Conservation (phyloP, 805 yeast genomes). For the Isabelozyma gotoi region DNA sequence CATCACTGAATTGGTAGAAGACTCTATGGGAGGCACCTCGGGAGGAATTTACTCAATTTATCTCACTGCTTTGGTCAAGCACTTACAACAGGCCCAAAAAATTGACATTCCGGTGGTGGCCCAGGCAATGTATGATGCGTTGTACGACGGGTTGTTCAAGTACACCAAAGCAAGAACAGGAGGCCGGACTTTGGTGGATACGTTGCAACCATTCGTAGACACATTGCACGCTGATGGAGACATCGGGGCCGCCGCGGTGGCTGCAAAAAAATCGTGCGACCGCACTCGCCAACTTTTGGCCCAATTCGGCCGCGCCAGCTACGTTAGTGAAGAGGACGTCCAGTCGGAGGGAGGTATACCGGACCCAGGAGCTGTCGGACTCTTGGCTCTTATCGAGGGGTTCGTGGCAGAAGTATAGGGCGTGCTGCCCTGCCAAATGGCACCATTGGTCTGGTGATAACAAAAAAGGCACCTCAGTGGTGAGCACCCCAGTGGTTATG, state of each 20-base stretch:
- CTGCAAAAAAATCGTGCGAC: slow-evolving; percentile 76
- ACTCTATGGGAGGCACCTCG: slow-evolving; percentile 96
- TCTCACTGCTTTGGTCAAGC: slow-evolving; percentile 69
- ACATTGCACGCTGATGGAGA: slow-evolving; percentile 52
- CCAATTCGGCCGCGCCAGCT: slow-evolving; percentile 90
- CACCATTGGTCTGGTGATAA: not conserved
- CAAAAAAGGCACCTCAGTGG: not conserved
- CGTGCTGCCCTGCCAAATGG: not conserved
- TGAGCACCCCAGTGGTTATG: slow-evolving; percentile 10
- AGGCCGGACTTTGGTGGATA: slow-evolving; percentile 86
- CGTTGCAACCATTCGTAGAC: slow-evolving; percentile 82
- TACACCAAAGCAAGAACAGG: slow-evolving; percentile 90
- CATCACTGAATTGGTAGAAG: slow-evolving; percentile 81
- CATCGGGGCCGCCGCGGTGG: slow-evolving; percentile 58
- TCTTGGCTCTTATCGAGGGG: slow-evolving; percentile 59
- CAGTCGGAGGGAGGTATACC: slow-evolving; percentile 72
- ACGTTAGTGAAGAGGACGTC: slow-evolving; percentile 66
- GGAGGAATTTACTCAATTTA: slow-evolving; percentile 91
- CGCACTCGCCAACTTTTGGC: slow-evolving; percentile 75
- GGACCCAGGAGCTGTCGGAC: slow-evolving; percentile 94
- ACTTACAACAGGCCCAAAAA: slow-evolving; percentile 41
- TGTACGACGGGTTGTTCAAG: slow-evolving; percentile 67
- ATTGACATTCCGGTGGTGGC: slow-evolving; percentile 36
- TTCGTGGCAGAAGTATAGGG: slow-evolving; percentile 14
- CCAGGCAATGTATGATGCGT: slow-evolving; percentile 54